Percentiles rank a stretch among this genome's conserved stretches.
Evolutionary conservation across 2,329 filamentous ascomycete genomes (phyloP).

Genomic region (Apiospora koreana): DNA sequence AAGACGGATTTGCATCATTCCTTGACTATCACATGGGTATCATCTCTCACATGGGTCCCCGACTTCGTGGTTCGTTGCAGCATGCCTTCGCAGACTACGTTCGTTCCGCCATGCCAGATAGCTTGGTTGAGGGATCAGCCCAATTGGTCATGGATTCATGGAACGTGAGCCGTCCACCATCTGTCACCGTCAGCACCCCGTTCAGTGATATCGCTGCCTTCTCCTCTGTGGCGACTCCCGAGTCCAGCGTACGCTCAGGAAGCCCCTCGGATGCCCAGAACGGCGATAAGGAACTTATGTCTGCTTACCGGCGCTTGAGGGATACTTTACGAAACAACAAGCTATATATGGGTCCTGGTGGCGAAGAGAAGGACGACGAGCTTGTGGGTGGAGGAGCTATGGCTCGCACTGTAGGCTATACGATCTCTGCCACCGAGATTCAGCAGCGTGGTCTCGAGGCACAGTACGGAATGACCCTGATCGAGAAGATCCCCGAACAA

Average conservation of each 20-base stretch:
- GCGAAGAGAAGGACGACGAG: conserved; percentile 40
- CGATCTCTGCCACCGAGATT: conserved; percentile 87
- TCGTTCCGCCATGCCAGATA: conserved; percentile 37
- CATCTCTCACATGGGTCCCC: conserved; percentile 24
- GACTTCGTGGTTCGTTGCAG: conserved; percentile 36
- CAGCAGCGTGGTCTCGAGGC: conserved; percentile 83
- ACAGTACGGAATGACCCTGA: conserved; percentile 70
- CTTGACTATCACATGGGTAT: conserved; percentile 57
- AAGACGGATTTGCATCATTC: conserved; percentile 67
- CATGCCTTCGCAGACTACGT: conserved; percentile 41
- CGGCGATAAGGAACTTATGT: conserved; percentile 55
- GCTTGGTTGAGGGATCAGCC: conserved; percentile 40
- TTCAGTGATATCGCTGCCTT: conserved; percentile 47
- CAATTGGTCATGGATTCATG: conserved; percentile 42
- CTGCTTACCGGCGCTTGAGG: conserved; percentile 61
- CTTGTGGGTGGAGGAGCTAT: conserved; percentile 60
- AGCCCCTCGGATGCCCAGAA: conserved; percentile 36
- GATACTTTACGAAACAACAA: conserved; percentile 60
- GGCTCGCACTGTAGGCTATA: conserved; percentile 72
- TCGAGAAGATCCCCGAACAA: conserved; percentile 84
- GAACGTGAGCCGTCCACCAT: conserved; percentile 37
- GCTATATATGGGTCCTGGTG: conserved; percentile 34
- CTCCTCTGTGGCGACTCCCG: conserved; percentile 38
- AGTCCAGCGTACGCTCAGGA: conserved; percentile 34
- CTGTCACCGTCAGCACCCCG: conserved; percentile 39